A percentile compares a stretch with the other conserved stretches of the same genome.
phyloP scores from a whole-genome alignment of 1,284 basidiomycete genomes.

The Xanthoconium separans region DNA sequence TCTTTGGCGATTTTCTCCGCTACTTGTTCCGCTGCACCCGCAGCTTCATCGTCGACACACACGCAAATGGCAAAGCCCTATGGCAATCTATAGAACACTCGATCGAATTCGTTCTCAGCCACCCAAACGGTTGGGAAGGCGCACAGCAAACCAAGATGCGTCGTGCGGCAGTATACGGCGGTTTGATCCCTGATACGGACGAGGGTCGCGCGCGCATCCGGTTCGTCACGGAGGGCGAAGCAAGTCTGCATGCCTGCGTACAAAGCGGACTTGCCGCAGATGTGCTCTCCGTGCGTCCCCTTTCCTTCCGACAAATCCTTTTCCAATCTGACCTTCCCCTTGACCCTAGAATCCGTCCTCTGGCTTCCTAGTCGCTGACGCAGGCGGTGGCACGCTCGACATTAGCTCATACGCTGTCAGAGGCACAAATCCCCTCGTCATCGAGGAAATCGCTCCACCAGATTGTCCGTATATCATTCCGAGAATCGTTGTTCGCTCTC shows the following conservation, averaged over 20 bases:
- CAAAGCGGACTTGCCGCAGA: slow-evolving; percentile 71
- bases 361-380: slow-evolving; percentile 75
- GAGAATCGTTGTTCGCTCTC: neutral
- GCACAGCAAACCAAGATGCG: slow-evolving; percentile 78
- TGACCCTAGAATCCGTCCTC: slow-evolving; percentile 57
- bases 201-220: slow-evolving; percentile 67
- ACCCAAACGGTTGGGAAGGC: slow-evolving; percentile 82
- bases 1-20: slow-evolving; percentile 74
- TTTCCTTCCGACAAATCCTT: neutral
- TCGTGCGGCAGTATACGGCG: slow-evolving; percentile 62
- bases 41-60: slow-evolving; percentile 72
- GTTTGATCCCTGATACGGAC: slow-evolving; percentile 67
- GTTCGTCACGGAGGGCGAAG: slow-evolving; percentile 80
- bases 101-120: slow-evolving; percentile 70
- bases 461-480: slow-evolving; percentile 52
- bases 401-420: slow-evolving; percentile 75
- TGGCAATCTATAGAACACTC: slow-evolving; percentile 62
- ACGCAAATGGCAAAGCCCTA: slow-evolving; percentile 61
- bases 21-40: slow-evolving; percentile 73
- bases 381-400: slow-evolving; percentile 77
- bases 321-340: slow-evolving; percentile 7
- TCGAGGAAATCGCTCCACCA: slow-evolving; percentile 77
- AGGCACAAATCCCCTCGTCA: slow-evolving; percentile 62
- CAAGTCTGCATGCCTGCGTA: slow-evolving; percentile 75
- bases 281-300: slow-evolving; percentile 58